Conservation (phyloP, 2,329 filamentous ascomycete species). For the Arachnomyces sp. region DNA sequence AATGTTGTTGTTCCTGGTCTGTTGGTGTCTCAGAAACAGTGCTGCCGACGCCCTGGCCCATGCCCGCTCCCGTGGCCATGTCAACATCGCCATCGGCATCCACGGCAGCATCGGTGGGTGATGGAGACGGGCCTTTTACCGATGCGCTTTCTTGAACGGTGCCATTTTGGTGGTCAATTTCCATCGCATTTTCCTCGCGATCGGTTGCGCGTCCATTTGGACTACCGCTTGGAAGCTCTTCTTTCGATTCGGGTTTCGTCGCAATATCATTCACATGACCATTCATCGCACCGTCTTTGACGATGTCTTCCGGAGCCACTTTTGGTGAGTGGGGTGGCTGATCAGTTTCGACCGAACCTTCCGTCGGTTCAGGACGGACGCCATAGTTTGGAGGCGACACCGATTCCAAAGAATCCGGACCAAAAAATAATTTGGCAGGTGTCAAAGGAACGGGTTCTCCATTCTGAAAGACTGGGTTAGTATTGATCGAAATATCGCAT, state of each 20-base stretch:
- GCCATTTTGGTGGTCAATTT: conserved; percentile 35
- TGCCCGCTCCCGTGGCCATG: conserved; percentile 22
- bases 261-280: conserved; percentile 27
- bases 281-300: conserved; percentile 29
- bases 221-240: conserved; percentile 18
- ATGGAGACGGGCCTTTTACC: conserved; percentile 15
- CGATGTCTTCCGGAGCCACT: conserved; percentile 22
- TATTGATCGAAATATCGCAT: not conserved
- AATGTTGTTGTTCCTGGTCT: conserved; percentile 13
- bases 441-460: conserved; percentile 28
- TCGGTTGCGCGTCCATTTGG: conserved; percentile 11
- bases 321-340: conserved; percentile 22
- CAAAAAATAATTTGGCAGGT: conserved; percentile 41
- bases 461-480: conserved; percentile 22
- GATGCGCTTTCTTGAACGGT: conserved; percentile 21
- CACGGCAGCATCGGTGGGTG: conserved; percentile 20
- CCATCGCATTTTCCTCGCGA: conserved; percentile 30
- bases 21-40: conserved; percentile 5
- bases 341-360: conserved; percentile 22
- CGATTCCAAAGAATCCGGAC: conserved; percentile 32
- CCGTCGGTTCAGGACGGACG: conserved; percentile 11
- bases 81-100: conserved; percentile 40
- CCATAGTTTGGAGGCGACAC: conserved; percentile 19
- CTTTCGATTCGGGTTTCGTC: conserved; percentile 23
- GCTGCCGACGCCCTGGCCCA: conserved; percentile 12